Base-by-base conservation (phyloP, 2,329 filamentous ascomycete species). In the Sphaerostilbella broomeana region DNA sequence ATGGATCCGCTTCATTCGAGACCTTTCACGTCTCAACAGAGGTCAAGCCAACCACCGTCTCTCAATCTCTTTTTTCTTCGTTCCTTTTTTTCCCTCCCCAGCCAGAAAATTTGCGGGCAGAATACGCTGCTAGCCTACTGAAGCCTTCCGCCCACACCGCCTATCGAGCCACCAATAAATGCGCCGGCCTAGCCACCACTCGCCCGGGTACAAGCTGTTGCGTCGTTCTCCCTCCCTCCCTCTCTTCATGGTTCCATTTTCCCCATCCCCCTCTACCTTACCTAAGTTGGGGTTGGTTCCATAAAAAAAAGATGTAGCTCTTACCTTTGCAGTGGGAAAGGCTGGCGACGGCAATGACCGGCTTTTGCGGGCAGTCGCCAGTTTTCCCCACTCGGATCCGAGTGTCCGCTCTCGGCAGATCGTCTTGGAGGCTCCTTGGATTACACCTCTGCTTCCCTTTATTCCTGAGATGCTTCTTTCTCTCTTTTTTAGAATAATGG, bases 261-360 rank as follows among this genome's bases (percentile, higher is more conserved):
- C 12, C 12, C 7, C 22, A 12, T 12, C 22, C 22, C 22, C 22
- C 22, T 12, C 22, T 12, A 7, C 22, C 12, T 7, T 8, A 12
- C 7, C 22, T 25, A 25, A 25, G 22, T 12, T 25, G 12, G 12
- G 12, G 22, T 12, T 25, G 12, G 7, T 12, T 25, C 22, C 12
- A 12, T 12, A 25, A 12, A 7, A 12, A 12, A 8, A 25, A 25
- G 22, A 7, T 25, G 22, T 13, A 21, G 30, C 17, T 33, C 16
- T 20, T 8, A 4, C 20, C n/a, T 21, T 21, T 7, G 13, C 33
- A 33, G 33, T 22, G 15, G 25, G 20, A 38, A 34, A 38, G 56
- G 56, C 50, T 58, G 54, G 47, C 52, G 48, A 47, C 59, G 59
- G 59, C 58, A 62, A 61, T 60, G 56, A 51, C 48, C 59, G 59